These are phyloP conservation scores for Leishmania tropica DNA, from an alignment of 208 protist species.

Conservation along the genomic window DNA sequence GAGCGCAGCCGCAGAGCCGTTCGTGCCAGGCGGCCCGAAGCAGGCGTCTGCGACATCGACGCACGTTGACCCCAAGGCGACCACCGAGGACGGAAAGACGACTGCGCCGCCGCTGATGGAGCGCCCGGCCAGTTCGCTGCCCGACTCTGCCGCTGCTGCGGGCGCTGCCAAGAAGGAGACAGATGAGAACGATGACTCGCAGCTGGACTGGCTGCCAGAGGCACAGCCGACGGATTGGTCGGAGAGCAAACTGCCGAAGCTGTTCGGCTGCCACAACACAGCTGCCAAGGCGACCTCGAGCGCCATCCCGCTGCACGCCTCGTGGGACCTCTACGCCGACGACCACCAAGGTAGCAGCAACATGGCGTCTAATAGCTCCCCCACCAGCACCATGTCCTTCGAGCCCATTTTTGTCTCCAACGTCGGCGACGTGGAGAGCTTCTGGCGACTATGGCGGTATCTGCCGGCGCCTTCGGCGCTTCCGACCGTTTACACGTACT, in stretches of 20 bases:
- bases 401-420: slow-evolving; percentile 76
- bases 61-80: slow-evolving; percentile 7
- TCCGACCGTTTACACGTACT: slow-evolving; percentile 77
- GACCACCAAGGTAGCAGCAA: slow-evolving; percentile 54
- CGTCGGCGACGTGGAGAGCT: slow-evolving; percentile 72
- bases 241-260: slow-evolving; percentile 52
- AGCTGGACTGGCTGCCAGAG: slow-evolving; percentile 42
- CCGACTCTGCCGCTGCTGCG: slow-evolving; percentile 9
- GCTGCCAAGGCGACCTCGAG: slow-evolving; percentile 48
- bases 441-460: slow-evolving; percentile 87
- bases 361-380: slow-evolving; percentile 18
- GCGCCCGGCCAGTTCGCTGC: background rate
- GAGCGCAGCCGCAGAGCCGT: slow-evolving; percentile 56
- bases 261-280: slow-evolving; percentile 72
- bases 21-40: slow-evolving; percentile 49
- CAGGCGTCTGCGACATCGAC: slow-evolving; percentile 6
- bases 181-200: slow-evolving; percentile 29
- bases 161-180: slow-evolving; percentile 18
- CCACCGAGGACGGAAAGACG: background rate
- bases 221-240: slow-evolving; percentile 43
- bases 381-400: slow-evolving; percentile 31
- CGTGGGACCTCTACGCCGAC: slow-evolving; percentile 85
- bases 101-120: slow-evolving; percentile 7
- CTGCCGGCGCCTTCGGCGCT: slow-evolving; percentile 65
- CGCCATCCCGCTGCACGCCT: slow-evolving; percentile 60